Evolutionary conservation across 2,329 filamentous ascomycete genomes (phyloP), one percentile per base, ranked within the genome.

Genomic region (Tolypocladium ophioglossoides): DNA sequence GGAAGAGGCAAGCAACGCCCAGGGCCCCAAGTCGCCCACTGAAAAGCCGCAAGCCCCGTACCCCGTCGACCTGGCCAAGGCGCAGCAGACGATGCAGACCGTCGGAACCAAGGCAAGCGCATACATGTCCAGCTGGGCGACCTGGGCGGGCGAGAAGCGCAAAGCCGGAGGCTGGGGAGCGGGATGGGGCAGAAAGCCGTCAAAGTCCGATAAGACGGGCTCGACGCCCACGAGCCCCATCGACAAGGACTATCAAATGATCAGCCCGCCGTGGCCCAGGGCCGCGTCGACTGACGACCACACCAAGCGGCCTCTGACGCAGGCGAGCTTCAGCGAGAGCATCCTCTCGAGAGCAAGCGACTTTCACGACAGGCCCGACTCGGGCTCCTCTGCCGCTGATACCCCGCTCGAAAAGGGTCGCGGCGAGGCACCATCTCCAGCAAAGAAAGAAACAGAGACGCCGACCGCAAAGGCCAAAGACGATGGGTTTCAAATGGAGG

Each of bases 121-220:
- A 5, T 87, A 86, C 66, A 78, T 87, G 61, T 83, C 82, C 40
- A 85, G 83, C 61, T 87, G 84, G 84, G 82, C 84, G 1, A 71
- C 75, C 0, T 87, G 84, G 84, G 83, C 84, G 2, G 84, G 84
- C 51, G 87, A 94, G 72, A 92, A 91, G 72, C 78, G 85, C 58
- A 87, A 85, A 64, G 65, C 66, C 4, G 72, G 69, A n/a, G 76
- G 70, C 49, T 73, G 75, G 64, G 76, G 68, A 27, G 67, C 63
- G 27, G 68, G 69, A 48, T 74, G 73, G 68, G 70, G 72, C 40
- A 68, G 66, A 60, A 64, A 67, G 54, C 61, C 50, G 54, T 35
- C 54, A 37, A 69, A 66, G 62, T 64, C 64, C 20, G 63, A 63
- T 39, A 70, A 66, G 18, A 63, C 67, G 10, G 57, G 66, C 1